Conservation (phyloP, 352 stramenopile genomes). For the Blastocystis hominis region DNA sequence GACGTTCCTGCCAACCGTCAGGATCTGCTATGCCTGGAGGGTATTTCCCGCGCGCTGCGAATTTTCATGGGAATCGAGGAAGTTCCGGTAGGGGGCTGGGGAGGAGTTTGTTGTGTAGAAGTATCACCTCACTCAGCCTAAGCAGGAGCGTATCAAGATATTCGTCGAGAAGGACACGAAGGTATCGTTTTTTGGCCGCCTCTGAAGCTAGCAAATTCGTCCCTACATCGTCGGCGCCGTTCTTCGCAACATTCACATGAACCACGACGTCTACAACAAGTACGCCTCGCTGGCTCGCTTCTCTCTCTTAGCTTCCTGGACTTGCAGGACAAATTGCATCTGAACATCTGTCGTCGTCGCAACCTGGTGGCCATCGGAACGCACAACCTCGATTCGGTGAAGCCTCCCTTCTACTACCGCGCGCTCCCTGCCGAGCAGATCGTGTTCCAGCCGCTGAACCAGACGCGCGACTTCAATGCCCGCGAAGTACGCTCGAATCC, state of each 20-base stretch:
- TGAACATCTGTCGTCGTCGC: conserved; percentile 95
- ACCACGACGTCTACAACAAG: conserved; percentile 83
- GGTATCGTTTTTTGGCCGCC: neutral
- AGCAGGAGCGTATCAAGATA: conserved; percentile 53
- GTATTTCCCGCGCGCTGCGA: conserved; percentile 83
- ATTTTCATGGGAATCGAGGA: conserved; percentile 91
- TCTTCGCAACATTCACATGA: conserved; percentile 87
- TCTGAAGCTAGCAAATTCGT: conserved; percentile 70
- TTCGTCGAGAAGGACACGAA: conserved; percentile 47
- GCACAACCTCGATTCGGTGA: conserved; percentile 79
- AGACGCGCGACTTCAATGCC: conserved; percentile 78
- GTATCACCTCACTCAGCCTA: conserved; percentile 15
- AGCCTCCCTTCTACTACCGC: conserved; percentile 71
- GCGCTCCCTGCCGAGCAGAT: conserved; percentile 82
- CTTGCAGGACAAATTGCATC: conserved; percentile 98
- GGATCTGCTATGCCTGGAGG: conserved; percentile 96
- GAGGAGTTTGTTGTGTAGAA: neutral
- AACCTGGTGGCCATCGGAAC: conserved; percentile 98
- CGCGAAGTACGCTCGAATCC: conserved; percentile 88
- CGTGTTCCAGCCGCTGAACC: conserved; percentile 86
- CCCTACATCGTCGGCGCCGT: conserved; percentile 94
- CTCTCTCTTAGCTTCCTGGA: conserved; percentile 85
- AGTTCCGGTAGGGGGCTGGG: conserved; percentile 66
- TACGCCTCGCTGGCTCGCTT: conserved; percentile 11
- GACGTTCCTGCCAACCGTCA: conserved; percentile 98